A percentile compares a stretch with the other conserved stretches of the same genome.
Evolutionary conservation across 1,284 basidiomycete species (phyloP).

Genomic region (Dichomitus squalens): DNA sequence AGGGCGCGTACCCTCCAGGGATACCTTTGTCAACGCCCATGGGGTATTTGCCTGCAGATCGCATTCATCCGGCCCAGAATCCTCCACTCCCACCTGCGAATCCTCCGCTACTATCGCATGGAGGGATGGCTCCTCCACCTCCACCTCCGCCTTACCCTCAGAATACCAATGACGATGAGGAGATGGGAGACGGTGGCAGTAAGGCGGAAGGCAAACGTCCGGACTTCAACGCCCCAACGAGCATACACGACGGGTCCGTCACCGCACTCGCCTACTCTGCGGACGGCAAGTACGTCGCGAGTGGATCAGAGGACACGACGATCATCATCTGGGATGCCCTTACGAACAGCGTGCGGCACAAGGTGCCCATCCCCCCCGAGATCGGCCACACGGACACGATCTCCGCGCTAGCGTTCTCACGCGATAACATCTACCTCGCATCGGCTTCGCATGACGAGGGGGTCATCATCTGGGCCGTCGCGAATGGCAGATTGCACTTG

Average conservation of each 20-base stretch:
- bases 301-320: constrained; percentile 27
- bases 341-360: constrained; percentile 5
- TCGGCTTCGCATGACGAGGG: constrained; percentile 17
- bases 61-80: background rate
- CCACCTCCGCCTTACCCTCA: background rate
- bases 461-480: constrained; percentile 13
- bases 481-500: background rate
- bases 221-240: background rate
- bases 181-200: background rate
- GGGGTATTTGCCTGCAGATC: too few relatives aligned
- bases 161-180: background rate
- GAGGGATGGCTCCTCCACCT: too few relatives aligned
- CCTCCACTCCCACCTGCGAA: background rate
- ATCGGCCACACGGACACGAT: constrained; percentile 17
- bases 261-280: constrained; percentile 24
- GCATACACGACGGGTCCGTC: constrained; percentile 8
- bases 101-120: background rate
- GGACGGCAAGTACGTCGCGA: constrained; percentile 22
- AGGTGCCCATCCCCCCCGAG: background rate
- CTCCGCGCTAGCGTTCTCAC: constrained; percentile 25
- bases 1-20: background rate
- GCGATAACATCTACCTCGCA: constrained; percentile 20
- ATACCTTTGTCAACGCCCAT: background rate
- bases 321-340: constrained; percentile 26
- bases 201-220: background rate